Base-by-base conservation (phyloP, 805 yeast genomes). In the Torulaspora indica region DNA sequence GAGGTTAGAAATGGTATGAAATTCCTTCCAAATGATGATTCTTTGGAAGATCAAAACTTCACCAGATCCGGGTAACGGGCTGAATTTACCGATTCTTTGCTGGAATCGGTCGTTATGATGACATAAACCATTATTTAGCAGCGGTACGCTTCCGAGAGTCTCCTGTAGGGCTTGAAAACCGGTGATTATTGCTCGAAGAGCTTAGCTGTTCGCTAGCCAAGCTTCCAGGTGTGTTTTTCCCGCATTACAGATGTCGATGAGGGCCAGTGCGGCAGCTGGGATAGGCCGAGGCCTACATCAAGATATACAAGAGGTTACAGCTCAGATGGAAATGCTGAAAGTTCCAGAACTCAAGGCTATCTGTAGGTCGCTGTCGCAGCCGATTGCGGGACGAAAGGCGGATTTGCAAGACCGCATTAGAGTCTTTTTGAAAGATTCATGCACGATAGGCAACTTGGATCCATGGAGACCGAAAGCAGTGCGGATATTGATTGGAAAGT, bases 361-460 rank as follows among this genome's bases (percentile, higher is more conserved):
- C 1, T 74, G 81, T 28, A 68, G 76, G 35, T 55, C 78, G 1
- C 55, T 80, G 13, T 74, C 75, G 2, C 61, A 82, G 14, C 63
- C 77, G 2, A 54, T 68, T 8, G 56, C 72, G 5, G 95, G 93
- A 1, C 67, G 79, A 30, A 87, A 86, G 61, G 72, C 74, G 15
- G 82, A 77, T 27, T 62, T 85, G 10, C 73, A 74, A 42, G 79
- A 77, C 28, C 69, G 88, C 27, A 61, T 86, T 5, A 58, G 66
- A 39, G 66, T 63, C n/a, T 74, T 68, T 51, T 51, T 80, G 29
- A 64, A 66, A 23, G 68, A 65, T 34, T 79, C 79, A 1, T 54
- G 58, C 27, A 57, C 67, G 3, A 54, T 58, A n/a, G 61, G 67
- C 15, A 77, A 74, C 42, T 54, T 59, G 5, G 69, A 63, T 46